Evolutionary conservation across 2,329 filamentous ascomycete genomes (phyloP).

Genomic region (Alternaria incomplexa): DNA sequence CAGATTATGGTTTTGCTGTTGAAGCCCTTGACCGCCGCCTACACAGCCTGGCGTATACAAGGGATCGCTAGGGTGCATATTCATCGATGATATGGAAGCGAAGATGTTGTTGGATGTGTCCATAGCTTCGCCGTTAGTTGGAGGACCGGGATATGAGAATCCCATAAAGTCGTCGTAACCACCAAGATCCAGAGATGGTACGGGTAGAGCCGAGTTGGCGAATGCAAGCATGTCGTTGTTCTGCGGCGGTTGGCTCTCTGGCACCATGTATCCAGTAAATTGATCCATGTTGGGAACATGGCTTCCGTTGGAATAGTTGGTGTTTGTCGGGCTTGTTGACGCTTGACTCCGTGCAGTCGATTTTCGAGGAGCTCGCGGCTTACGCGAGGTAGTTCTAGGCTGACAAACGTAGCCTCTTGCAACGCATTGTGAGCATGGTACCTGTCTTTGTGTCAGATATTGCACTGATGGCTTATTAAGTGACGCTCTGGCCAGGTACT

Average conservation of each 20-base stretch:
- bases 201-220: neutral
- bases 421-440: constrained; percentile 12
- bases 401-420: constrained; percentile 8
- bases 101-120: neutral
- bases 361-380: constrained; percentile 3
- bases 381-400: constrained; percentile 6
- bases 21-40: neutral
- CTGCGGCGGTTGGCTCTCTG: neutral
- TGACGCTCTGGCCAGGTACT: neutral
- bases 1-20: neutral
- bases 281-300: constrained; percentile 3
- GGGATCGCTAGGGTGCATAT: neutral
- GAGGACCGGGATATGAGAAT: neutral
- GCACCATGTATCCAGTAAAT: neutral
- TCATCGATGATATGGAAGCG: neutral
- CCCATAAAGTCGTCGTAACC: constrained; percentile 9
- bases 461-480: neutral
- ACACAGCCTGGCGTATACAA: neutral
- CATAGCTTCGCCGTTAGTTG: neutral
- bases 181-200: neutral
- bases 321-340: neutral
- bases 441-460: neutral
- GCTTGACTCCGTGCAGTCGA: neutral
- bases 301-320: neutral
- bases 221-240: neutral